phyloP scores from a whole-genome alignment of 306 rosid genomes.

The Sesbania bispinosa region DNA sequence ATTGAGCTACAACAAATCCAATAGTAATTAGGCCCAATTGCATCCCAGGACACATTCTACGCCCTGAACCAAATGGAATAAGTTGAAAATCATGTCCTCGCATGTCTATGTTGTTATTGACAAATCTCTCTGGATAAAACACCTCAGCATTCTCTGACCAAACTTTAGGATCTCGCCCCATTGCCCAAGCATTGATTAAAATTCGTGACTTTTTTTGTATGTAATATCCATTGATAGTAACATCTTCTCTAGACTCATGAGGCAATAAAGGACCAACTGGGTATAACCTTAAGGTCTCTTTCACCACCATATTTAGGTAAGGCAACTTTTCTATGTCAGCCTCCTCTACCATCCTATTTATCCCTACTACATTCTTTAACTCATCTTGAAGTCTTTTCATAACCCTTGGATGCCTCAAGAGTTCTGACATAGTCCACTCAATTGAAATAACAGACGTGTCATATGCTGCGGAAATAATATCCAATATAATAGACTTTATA shows the following conservation, averaged over 20 bases:
- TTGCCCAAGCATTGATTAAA: no score
- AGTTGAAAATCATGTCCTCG: slow-evolving; percentile 18
- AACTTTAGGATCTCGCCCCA: no score
- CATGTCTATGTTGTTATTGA: no score
- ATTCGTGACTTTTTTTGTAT: no score
- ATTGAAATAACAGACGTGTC: background rate
- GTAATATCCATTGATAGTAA: no score
- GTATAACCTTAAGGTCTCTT: no score
- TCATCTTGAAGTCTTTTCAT: background rate
- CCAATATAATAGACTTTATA: background rate
- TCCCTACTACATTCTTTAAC: background rate
- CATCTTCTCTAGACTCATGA: no score
- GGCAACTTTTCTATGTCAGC: background rate
- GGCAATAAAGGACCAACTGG: no score
- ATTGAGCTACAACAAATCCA: slow-evolving; percentile 20
- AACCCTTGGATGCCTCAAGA: background rate
- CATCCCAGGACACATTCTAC: slow-evolving; percentile 33
- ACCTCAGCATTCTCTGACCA: no score
- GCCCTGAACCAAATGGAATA: slow-evolving; percentile 37
- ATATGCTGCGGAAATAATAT: background rate
- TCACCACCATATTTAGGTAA: no score
- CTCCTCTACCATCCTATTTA: background rate
- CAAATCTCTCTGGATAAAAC: no score
- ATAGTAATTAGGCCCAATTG: slow-evolving; percentile 25
- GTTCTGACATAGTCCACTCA: background rate